Evolutionary conservation across 1,139 yeast genomes (phyloP).

Genomic region (Groenewaldozyma auringiensis): DNA sequence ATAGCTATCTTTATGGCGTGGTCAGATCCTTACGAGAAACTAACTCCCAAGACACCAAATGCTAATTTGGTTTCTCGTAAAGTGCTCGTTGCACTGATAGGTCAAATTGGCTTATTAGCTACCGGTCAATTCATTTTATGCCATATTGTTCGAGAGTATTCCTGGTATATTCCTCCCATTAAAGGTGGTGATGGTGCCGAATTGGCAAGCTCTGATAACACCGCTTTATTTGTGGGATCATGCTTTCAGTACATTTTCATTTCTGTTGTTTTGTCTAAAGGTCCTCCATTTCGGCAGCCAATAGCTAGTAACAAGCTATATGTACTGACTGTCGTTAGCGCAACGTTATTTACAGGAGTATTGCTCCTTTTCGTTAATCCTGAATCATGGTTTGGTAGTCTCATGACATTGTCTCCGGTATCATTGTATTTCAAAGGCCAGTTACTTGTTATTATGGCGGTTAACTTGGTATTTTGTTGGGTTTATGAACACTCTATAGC

Average conservation of each 20-base stretch:
- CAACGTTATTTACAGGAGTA: constrained; percentile 41
- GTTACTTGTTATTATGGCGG: constrained; percentile 40
- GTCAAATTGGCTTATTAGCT: constrained; percentile 58
- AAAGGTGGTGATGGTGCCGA: constrained; percentile 78
- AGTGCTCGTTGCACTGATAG: constrained; percentile 68
- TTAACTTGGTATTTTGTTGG: constrained; percentile 46
- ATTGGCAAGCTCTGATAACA: constrained; percentile 83
- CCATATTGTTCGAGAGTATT: constrained; percentile 41
- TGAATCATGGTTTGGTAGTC: constrained; percentile 45
- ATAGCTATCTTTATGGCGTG: constrained; percentile 95
- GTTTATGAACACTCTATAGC: constrained; percentile 39
- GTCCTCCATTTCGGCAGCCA: constrained; percentile 92
- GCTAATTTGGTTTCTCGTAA: constrained; percentile 90
- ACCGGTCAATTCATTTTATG: constrained; percentile 63
- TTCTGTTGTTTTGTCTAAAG: constrained; percentile 76
- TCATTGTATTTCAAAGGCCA: constrained; percentile 41
- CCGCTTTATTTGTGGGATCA: constrained; percentile 69
- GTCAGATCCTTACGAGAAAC: constrained; percentile 66
- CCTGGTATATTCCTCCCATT: constrained; percentile 76
- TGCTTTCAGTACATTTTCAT: constrained; percentile 84
- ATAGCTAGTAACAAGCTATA: constrained; percentile 64
- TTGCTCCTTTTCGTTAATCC: constrained; percentile 32
- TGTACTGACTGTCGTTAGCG: constrained; percentile 48
- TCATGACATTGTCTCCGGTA: constrained; percentile 69
- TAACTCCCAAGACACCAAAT: constrained; percentile 74